Base-by-base conservation (phyloP, 1,139 yeast genomes). In the Lodderomyces margitis region DNA sequence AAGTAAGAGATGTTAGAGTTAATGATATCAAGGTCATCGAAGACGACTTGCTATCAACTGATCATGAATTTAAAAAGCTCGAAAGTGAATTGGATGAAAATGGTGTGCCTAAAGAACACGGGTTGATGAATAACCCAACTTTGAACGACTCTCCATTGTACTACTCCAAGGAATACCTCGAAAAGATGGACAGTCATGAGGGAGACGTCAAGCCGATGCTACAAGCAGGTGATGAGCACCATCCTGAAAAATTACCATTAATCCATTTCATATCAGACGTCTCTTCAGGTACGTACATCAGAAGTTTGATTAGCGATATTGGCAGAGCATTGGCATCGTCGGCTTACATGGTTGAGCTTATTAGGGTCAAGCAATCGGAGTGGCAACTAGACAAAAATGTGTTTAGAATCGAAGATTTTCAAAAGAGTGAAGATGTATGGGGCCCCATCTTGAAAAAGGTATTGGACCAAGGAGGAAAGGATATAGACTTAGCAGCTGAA, bases 201-300 rank as follows among this genome's bases (percentile, higher is more conserved):
- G 56, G 56, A 10, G 70, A 67, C 15, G 61, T 58, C 3, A 56
- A 58, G 30, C 64, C 72, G 2, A 53, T 41, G 20, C 36, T 53
- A 5, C 47, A 64, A 17, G 55, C 53, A 10, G 64, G 58, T 2
- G 61, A 53, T 4, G 56, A 56, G 25, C 46, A 46, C 1, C 55
- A 61, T 31, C 71, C 70, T 2, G 69, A 59, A 20, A 58, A 57
- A 43, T 59, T 71, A 28, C 96, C 96, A 1, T 52, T 84, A 43
- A 54, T 89, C 30, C 92, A 85, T 53, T 77, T 92, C 51, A 75
- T 75, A 10, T 79, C 95, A 10, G 78, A 80, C 36, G 98, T 92
- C 0, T 86, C 96, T 1, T 88, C 98, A 0, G 99, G 99, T 1
- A 92, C 98, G 0, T 94, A 94, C 55, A 91, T 94, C 39, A 75